Evolutionary conservation across 768 basidiomycete genomes (phyloP).

Genomic region (Rhodosporidiobolus odoratus): DNA sequence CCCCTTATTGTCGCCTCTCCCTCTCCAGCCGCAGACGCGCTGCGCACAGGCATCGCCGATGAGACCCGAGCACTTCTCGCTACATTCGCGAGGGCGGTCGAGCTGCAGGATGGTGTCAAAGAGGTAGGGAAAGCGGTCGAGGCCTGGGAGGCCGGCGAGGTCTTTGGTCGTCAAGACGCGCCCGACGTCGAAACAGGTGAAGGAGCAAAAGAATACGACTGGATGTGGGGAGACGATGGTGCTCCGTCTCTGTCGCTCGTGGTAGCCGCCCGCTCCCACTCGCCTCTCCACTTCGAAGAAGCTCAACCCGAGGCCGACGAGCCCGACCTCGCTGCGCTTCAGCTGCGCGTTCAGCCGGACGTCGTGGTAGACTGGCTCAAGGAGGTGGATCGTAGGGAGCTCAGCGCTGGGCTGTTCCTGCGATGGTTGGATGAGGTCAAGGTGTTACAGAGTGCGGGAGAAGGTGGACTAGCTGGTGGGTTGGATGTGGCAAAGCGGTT

Average conservation of each 20-base stretch:
- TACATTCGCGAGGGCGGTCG: constrained; percentile 73
- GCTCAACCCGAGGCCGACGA: constrained; percentile 55
- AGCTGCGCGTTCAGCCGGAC: constrained; percentile 56
- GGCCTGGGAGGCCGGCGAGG: constrained; percentile 6
- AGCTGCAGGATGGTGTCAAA: too few species aligned
- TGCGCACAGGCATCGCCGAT: constrained; percentile 57
- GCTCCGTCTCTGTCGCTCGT: constrained; percentile 5
- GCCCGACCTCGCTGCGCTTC: neutral
- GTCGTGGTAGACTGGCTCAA: constrained; percentile 65
- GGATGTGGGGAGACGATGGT: constrained; percentile 54
- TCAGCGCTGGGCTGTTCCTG: constrained; percentile 69
- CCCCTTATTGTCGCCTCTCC: constrained; percentile 63
- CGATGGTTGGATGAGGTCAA: constrained; percentile 66
- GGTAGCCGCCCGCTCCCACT: neutral
- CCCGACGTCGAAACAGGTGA: constrained; percentile 47
- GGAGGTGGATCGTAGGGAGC: constrained; percentile 61
- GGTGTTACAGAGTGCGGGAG: constrained; percentile 47
- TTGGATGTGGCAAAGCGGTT: constrained; percentile 52
- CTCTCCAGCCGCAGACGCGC: constrained; percentile 54
- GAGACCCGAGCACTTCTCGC: constrained; percentile 64
- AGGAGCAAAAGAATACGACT: constrained; percentile 52
- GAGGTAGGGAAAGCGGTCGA: too few species aligned
- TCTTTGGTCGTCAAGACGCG: constrained; percentile 3
- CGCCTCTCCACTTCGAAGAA: neutral
- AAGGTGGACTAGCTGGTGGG: constrained; percentile 23